These are phyloP conservation scores for Yarrowia sp. DNA, from an alignment of 805 yeast species.

Conservation along the genomic window DNA sequence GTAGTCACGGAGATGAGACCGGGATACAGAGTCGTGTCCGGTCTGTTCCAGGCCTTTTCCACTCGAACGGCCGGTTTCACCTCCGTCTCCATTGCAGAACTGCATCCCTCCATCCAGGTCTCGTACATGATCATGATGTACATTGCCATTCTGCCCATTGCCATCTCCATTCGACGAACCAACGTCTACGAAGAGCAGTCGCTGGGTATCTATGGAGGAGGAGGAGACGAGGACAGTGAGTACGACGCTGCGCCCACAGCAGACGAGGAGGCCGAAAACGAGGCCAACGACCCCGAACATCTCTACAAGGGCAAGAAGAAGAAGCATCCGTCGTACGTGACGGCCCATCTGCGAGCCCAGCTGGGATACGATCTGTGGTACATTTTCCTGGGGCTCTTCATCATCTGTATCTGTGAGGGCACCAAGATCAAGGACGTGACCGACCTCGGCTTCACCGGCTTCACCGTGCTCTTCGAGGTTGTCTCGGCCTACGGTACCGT, in stretches of 20 bases:
- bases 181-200: constrained; percentile 98
- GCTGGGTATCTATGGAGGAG: constrained; percentile 70
- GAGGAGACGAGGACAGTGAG: constrained; percentile 46
- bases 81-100: constrained; percentile 67
- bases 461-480: constrained; percentile 81
- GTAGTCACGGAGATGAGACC: constrained; percentile 62
- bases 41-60: constrained; percentile 87
- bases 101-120: constrained; percentile 93
- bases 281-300: constrained; percentile 32
- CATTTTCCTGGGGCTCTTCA: constrained; percentile 80
- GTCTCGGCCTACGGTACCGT: constrained; percentile 97
- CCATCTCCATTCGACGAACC: constrained; percentile 94
- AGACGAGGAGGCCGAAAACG: constrained; percentile 39
- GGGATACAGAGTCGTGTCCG: constrained; percentile 78
- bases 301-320: constrained; percentile 50
- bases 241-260: constrained; percentile 36
- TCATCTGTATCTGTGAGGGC: constrained; percentile 88
- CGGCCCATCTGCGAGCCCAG: constrained; percentile 88
- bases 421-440: constrained; percentile 58
- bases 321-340: constrained; percentile 68
- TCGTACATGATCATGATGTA: constrained; percentile 98
- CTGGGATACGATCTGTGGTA: constrained; percentile 96
- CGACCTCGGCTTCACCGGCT: constrained; percentile 64
- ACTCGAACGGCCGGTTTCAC: constrained; percentile 95
- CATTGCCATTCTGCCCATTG: constrained; percentile 93